Evolutionary conservation across 2,329 filamentous ascomycete species (phyloP).

Genomic region (Aspergillus brasiliensis): DNA sequence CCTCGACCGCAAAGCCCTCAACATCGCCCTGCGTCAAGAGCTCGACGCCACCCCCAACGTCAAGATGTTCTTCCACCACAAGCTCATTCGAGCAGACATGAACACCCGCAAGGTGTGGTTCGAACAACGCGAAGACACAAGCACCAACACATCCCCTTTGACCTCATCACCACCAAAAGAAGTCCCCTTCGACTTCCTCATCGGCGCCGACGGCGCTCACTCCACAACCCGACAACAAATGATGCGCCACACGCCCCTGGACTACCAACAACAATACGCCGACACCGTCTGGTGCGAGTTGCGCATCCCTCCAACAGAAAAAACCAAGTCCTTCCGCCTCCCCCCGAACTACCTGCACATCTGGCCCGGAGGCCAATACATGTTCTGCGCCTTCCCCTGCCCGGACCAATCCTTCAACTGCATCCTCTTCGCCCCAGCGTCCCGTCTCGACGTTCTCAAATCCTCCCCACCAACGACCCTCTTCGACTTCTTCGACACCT

Average conservation of each 20-base stretch:
- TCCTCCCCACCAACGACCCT: conserved; percentile 61
- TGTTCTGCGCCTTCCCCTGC: conserved; percentile 97
- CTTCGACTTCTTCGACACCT: conserved; percentile 80
- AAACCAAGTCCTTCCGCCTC: conserved; percentile 67
- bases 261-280: conserved; percentile 92
- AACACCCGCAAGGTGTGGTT: conserved; percentile 81
- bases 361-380: conserved; percentile 90
- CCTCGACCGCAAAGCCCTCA: conserved; percentile 78
- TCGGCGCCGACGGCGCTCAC: conserved; percentile 93
- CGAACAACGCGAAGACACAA: conserved; percentile 53
- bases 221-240: conserved; percentile 87
- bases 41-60: conserved; percentile 85
- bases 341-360: conserved; percentile 95
- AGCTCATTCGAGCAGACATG: conserved; percentile 88
- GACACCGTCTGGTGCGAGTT: conserved; percentile 98
- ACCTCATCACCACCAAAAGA: conserved; percentile 49
- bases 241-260: conserved; percentile 91
- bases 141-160: conserved; percentile 21
- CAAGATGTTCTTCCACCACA: conserved; percentile 88
- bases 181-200: conserved; percentile 82
- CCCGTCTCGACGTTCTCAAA: conserved; percentile 69
- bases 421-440: conserved; percentile 82
- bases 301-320: conserved; percentile 64
- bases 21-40: conserved; percentile 79
- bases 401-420: conserved; percentile 91